A percentile compares a stretch with the other conserved stretches of the same genome.
phyloP scores from a whole-genome alignment of 768 basidiomycete genomes.

The Calvatia gigantea region DNA sequence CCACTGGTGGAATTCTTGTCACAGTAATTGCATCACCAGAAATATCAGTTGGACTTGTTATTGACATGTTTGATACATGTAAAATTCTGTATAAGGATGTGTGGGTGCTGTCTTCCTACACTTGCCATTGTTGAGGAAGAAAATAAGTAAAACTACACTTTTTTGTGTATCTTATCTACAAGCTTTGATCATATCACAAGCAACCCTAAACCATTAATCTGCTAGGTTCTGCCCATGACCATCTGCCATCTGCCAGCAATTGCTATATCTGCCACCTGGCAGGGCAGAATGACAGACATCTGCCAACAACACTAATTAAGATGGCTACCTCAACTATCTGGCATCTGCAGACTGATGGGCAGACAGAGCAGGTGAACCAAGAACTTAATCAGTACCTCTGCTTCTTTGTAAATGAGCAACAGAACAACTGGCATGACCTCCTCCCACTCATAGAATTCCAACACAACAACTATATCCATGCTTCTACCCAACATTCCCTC shows the following conservation, averaged over 20 bases:
- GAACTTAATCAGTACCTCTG: no score
- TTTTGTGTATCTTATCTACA: not conserved
- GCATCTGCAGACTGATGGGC: no score
- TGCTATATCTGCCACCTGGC: no score
- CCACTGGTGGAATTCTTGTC: not conserved
- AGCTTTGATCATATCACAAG: not conserved
- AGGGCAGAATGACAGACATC: no score
- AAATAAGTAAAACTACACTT: not conserved
- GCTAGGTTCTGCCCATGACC: not conserved
- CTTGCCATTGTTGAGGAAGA: not conserved
- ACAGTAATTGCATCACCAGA: not conserved
- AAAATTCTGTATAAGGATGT: not conserved
- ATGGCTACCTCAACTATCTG: no score
- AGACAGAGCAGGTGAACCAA: no score
- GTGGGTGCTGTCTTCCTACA: not conserved
- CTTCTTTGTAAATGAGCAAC: no score
- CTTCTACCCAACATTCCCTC: no score
- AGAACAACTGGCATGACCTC: no score
- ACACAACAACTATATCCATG: no score
- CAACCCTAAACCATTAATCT: not conserved
- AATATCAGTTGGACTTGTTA: not conserved
- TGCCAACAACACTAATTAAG: no score
- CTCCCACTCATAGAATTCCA: no score
- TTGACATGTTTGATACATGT: not conserved
- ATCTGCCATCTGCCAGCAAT: not conserved